Evolutionary conservation across 331 rosid species (phyloP).

Genomic region (Quercus phellos): DNA sequence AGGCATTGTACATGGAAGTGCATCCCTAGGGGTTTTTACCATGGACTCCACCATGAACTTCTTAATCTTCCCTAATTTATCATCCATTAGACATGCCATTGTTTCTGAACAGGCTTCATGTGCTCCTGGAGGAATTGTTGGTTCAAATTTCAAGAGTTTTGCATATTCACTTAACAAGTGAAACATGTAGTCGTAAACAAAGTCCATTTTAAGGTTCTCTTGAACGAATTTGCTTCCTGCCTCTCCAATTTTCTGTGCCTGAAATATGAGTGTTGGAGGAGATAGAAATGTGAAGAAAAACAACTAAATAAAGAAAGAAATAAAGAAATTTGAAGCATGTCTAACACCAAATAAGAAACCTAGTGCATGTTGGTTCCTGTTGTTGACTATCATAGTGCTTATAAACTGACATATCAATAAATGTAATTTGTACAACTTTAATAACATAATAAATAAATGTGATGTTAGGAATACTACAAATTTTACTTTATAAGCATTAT

Average conservation of each 20-base stretch:
- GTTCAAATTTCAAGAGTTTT: conserved; percentile 41
- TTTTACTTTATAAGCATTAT: too few relatives aligned
- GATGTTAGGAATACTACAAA: too few relatives aligned
- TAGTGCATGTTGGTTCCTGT: too few relatives aligned
- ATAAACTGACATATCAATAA: too few relatives aligned
- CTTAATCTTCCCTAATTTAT: conserved; percentile 14
- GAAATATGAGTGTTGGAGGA: background rate
- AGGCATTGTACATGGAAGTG: conserved; percentile 39
- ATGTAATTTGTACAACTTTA: too few relatives aligned
- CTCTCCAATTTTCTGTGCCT: conserved; percentile 60
- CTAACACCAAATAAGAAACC: too few relatives aligned
- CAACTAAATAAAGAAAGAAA: background rate
- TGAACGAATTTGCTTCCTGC: conserved; percentile 45
- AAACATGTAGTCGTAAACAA: conserved; percentile 72
- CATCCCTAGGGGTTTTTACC: conserved; percentile 30
- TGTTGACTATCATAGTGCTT: too few relatives aligned
- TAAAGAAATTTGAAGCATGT: background rate
- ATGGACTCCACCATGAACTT: conserved; percentile 41
- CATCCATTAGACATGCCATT: conserved; percentile 28
- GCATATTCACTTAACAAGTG: conserved; percentile 49
- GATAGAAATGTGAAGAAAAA: background rate
- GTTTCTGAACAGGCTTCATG: conserved; percentile 35
- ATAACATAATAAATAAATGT: too few relatives aligned
- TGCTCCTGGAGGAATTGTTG: conserved; percentile 31
- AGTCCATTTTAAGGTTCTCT: conserved; percentile 60